A percentile compares a stretch with the other conserved stretches of the same genome.
These are phyloP conservation scores for Aspergillus sojae DNA, from an alignment of 2,329 filamentous ascomycete genomes.

Conservation along the genomic window DNA sequence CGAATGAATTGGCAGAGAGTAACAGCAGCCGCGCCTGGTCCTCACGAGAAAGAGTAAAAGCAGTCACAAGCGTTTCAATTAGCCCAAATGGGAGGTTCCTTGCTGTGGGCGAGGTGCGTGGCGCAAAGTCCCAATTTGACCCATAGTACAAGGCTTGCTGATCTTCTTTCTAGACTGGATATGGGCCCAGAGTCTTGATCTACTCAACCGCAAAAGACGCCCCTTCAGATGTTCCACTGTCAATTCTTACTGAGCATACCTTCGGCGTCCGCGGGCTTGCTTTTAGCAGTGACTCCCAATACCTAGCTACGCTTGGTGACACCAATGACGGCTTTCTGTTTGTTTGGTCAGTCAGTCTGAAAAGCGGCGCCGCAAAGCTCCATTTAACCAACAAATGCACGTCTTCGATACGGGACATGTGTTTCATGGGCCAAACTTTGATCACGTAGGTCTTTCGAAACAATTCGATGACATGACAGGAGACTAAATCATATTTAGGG, in stretches of 20 bases:
- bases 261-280: slow-evolving; percentile 87
- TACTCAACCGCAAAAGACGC: slow-evolving; percentile 78
- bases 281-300: slow-evolving; percentile 85
- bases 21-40: slow-evolving; percentile 74
- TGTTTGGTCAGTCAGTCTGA: slow-evolving; percentile 84
- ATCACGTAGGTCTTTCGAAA: slow-evolving; percentile 61
- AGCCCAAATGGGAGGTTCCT: slow-evolving; percentile 85
- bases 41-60: slow-evolving; percentile 89
- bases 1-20: slow-evolving; percentile 60
- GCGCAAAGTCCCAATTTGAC: not conserved
- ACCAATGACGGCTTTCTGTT: slow-evolving; percentile 93
- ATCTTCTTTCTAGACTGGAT: slow-evolving; percentile 67
- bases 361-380: slow-evolving; percentile 75
- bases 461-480: not conserved
- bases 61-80: slow-evolving; percentile 85
- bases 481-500: slow-evolving; percentile 33
- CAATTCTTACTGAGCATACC: slow-evolving; percentile 84
- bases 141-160: slow-evolving; percentile 24
- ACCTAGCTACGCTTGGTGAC: slow-evolving; percentile 83
- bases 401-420: slow-evolving; percentile 79
- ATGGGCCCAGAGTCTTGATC: slow-evolving; percentile 85
- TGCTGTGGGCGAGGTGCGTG: slow-evolving; percentile 78
- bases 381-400: slow-evolving; percentile 92
- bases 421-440: slow-evolving; percentile 83
- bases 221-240: slow-evolving; percentile 78